A percentile compares a stretch with the other conserved stretches of the same genome.
phyloP scores from a whole-genome alignment of 768 basidiomycete genomes.

The Gyrodon lividus region DNA sequence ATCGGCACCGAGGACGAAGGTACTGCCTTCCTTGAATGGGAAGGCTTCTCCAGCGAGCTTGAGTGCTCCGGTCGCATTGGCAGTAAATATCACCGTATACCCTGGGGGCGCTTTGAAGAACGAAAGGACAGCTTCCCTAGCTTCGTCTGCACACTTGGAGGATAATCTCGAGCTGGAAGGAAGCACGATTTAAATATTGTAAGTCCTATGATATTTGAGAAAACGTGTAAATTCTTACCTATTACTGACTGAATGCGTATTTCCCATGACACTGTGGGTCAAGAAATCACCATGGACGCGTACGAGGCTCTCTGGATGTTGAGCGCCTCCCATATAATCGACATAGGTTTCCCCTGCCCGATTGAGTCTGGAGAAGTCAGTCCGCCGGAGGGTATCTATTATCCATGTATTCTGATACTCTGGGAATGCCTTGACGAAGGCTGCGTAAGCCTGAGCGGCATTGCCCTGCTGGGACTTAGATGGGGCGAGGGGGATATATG shows the following conservation, averaged over 20 bases:
- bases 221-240: constrained; percentile 44
- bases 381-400: constrained; percentile 62
- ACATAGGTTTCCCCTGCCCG: constrained; percentile 71
- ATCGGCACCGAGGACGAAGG: constrained; percentile 69
- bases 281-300: constrained; percentile 70
- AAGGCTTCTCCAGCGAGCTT: constrained; percentile 83
- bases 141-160: constrained; percentile 61
- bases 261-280: constrained; percentile 64
- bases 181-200: neutral
- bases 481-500: constrained; percentile 30
- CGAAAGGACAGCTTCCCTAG: constrained; percentile 67
- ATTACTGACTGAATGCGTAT: constrained; percentile 82
- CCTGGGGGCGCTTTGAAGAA: constrained; percentile 76
- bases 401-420: constrained; percentile 72
- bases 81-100: constrained; percentile 80
- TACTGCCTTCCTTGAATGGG: constrained; percentile 59
- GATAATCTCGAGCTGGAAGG: constrained; percentile 65
- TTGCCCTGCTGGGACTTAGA: constrained; percentile 30
- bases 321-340: constrained; percentile 83
- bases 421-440: constrained; percentile 45
- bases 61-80: constrained; percentile 76
- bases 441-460: constrained; percentile 43
- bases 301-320: constrained; percentile 79
- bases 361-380: constrained; percentile 60
- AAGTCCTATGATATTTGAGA: neutral